Conservation (phyloP, 2,329 filamentous ascomycete species). For the Phaeosphaeriaceae sp. region DNA sequence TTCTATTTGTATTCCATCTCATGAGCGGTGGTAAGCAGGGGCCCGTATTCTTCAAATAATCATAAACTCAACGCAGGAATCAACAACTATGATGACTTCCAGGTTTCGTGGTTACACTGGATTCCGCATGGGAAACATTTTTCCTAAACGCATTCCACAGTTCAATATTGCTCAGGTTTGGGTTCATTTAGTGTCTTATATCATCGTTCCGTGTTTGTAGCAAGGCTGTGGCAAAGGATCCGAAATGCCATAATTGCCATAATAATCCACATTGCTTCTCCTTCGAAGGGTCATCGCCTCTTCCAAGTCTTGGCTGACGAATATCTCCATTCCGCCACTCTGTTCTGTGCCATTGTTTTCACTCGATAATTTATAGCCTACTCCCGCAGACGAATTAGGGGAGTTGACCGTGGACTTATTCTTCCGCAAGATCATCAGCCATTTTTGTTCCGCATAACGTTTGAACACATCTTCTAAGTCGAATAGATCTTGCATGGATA, state of each 20-base stretch:
- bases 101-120: no score
- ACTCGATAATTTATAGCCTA: constrained; percentile 43
- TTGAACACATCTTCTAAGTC: constrained; percentile 45
- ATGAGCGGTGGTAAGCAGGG: no score
- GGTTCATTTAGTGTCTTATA: constrained; percentile 16
- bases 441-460: constrained; percentile 38
- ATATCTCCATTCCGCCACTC: constrained; percentile 47
- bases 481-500: constrained; percentile 46
- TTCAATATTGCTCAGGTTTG: no score
- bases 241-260: constrained; percentile 43
- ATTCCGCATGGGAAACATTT: no score
- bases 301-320: constrained; percentile 39
- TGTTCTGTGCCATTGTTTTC: constrained; percentile 42
- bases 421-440: constrained; percentile 36
- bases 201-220: constrained; percentile 40
- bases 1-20: no score
- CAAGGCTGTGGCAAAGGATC: constrained; percentile 43
- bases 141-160: no score
- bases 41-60: no score
- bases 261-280: constrained; percentile 44
- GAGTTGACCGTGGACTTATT: constrained; percentile 25
- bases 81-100: no score
- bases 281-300: constrained; percentile 37
- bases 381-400: constrained; percentile 34
- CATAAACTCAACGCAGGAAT: no score